Conservation (phyloP, 2,329 filamentous ascomycete species). For the Chrysoporthe puriensis region DNA sequence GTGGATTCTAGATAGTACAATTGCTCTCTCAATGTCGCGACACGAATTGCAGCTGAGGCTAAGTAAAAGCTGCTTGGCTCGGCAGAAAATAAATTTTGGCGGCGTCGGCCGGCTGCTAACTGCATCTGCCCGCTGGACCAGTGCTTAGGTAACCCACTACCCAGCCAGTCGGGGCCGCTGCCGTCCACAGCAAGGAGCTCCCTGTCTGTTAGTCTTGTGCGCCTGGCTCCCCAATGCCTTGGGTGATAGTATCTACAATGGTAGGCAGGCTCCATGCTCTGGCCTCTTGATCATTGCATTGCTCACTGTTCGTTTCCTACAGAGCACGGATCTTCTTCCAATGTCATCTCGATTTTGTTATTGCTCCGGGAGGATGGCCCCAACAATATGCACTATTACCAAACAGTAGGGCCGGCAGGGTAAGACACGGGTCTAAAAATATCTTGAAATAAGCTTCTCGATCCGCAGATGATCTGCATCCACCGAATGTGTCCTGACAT, state of each 20-base stretch:
- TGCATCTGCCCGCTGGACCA: neutral
- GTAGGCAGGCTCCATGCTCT: neutral
- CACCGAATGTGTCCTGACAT: slow-evolving; percentile 6
- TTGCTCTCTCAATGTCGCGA: neutral
- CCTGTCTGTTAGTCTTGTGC: neutral
- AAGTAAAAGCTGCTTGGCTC: slow-evolving; percentile 1
- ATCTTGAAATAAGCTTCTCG: slow-evolving; percentile 14
- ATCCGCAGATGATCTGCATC: slow-evolving; percentile 17
- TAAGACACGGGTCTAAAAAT: slow-evolving; percentile 7
- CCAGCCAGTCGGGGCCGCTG: slow-evolving; percentile 16
- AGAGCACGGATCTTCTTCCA: neutral
- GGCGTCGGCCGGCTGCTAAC: slow-evolving; percentile 7
- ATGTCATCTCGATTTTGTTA: neutral
- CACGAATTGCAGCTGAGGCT: neutral
- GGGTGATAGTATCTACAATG: neutral
- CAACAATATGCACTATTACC: slow-evolving; percentile 39
- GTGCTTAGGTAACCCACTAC: slow-evolving; percentile 8
- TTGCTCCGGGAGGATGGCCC: neutral
- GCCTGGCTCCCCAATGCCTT: neutral
- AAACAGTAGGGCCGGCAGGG: neutral
- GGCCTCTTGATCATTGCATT: too few relatives aligned
- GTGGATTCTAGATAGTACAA: neutral
- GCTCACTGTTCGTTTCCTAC: neutral
- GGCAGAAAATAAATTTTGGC: slow-evolving; percentile 16
- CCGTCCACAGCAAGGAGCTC: slow-evolving; percentile 1